Evolutionary conservation across 2,329 filamentous ascomycete species (phyloP).

Genomic region (Ascochyta pisi): DNA sequence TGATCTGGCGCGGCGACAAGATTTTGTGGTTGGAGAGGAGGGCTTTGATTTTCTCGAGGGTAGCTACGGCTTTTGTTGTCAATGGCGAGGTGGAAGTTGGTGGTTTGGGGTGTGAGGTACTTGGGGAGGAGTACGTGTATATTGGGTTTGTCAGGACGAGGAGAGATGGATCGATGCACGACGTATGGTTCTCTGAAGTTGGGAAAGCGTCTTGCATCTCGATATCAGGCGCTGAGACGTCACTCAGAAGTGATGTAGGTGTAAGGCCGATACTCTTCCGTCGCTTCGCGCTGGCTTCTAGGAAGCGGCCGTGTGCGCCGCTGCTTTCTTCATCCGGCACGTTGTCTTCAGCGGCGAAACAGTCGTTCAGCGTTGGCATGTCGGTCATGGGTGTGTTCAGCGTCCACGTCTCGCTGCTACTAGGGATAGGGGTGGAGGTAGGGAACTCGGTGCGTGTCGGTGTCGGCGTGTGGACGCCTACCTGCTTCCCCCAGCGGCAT

Average conservation of each 20-base stretch:
- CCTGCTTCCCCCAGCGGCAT: conserved; percentile 49
- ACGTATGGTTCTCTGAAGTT: background rate
- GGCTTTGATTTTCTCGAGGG: background rate
- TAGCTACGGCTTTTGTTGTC: background rate
- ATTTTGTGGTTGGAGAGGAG: background rate
- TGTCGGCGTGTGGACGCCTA: conserved; percentile 37
- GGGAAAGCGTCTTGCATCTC: background rate
- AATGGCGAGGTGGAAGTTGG: background rate
- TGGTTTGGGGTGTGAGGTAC: no score
- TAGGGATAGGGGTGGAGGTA: no score
- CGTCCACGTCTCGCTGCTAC: background rate
- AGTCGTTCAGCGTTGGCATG: background rate
- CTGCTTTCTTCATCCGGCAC: background rate
- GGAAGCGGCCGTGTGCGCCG: background rate
- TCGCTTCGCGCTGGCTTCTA: background rate
- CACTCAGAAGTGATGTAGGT: background rate
- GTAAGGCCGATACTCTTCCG: background rate
- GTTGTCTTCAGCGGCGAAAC: background rate
- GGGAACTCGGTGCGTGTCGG: background rate
- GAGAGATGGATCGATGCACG: background rate
- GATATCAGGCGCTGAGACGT: background rate
- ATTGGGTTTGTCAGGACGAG: background rate
- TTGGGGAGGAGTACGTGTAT: background rate
- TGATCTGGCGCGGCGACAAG: background rate
- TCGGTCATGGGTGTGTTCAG: background rate